Percentiles rank a stretch among this genome's conserved stretches.
phyloP scores from a whole-genome alignment of 2,329 filamentous ascomycete genomes.

The Colletotrichum sublineola region DNA sequence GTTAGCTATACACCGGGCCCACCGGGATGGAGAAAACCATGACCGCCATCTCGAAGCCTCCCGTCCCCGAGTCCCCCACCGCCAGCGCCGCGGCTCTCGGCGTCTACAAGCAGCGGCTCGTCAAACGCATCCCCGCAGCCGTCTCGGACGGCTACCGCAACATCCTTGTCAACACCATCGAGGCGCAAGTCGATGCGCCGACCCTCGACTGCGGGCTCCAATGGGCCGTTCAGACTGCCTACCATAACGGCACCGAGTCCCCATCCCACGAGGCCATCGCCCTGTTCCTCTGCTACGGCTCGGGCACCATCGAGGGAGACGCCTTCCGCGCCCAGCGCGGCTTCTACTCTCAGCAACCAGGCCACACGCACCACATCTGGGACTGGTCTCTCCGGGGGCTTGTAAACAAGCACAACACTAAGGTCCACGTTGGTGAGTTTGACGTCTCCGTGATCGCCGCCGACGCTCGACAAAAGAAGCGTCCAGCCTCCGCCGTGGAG shows the following conservation, averaged over 20 bases:
- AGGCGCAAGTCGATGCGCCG: slow-evolving; percentile 8
- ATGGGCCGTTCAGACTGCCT: slow-evolving; percentile 18
- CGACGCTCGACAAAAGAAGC: slow-evolving; percentile 2
- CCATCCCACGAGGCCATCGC: slow-evolving; percentile 21
- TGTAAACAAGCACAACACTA: background rate
- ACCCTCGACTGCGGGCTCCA: slow-evolving; percentile 15
- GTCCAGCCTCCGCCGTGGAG: slow-evolving; percentile 9
- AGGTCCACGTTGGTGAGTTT: background rate
- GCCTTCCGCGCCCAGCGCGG: background rate
- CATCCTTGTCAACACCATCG: slow-evolving; percentile 14
- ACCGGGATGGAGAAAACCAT: background rate
- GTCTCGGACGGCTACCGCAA: slow-evolving; percentile 15
- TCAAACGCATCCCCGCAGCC: slow-evolving; percentile 15
- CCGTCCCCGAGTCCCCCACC: background rate
- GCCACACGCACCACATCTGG: slow-evolving; percentile 10
- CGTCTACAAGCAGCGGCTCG: slow-evolving; percentile 5
- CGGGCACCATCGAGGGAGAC: slow-evolving; percentile 22
- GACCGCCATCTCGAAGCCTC: background rate
- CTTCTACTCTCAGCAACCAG: slow-evolving; percentile 15
- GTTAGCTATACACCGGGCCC: background rate
- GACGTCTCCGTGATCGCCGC: background rate
- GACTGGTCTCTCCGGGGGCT: slow-evolving; percentile 32
- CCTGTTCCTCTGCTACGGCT: slow-evolving; percentile 22
- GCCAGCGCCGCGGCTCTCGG: background rate
- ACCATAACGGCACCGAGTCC: slow-evolving; percentile 22